Evolutionary conservation across 202 grass and related monocot genomes (phyloP).

Genomic region (Hordeum pubiflorum): DNA sequence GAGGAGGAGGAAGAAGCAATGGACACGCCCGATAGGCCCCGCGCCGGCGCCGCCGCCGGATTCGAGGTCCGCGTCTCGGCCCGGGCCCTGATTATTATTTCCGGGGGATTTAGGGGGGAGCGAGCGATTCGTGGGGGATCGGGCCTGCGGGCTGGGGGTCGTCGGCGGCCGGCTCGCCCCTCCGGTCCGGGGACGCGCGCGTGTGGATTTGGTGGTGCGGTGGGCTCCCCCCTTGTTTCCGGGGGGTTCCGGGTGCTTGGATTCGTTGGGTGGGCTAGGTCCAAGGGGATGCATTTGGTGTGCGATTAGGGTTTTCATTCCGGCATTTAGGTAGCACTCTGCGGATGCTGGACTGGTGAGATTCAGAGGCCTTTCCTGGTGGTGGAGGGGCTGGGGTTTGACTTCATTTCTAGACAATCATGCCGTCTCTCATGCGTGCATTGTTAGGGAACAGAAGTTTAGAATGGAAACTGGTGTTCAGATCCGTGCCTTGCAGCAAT

Average conservation of each 20-base stretch:
- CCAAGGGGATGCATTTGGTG: not conserved
- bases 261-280: not conserved
- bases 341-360: not conserved
- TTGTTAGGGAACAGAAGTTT: not conserved
- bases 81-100: not conserved
- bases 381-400: not conserved
- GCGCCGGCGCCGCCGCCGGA: slow-evolving; percentile 23
- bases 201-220: not conserved
- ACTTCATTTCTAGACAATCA: not conserved
- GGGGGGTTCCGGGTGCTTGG: not conserved
- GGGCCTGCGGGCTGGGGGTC: not conserved
- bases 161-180: not conserved
- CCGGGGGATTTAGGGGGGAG: not conserved
- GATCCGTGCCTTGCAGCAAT: not conserved
- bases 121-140: not conserved
- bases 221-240: not conserved
- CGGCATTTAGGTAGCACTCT: not conserved
- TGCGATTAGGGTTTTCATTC: slow-evolving; percentile 19
- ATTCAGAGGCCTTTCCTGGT: not conserved
- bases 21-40: slow-evolving; percentile 60
- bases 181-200: not conserved
- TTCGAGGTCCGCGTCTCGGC: slow-evolving; percentile 25
- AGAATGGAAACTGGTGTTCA: not conserved
- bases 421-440: too few species aligned
- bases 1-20: not conserved